A percentile compares a stretch with the other conserved stretches of the same genome.
These are phyloP conservation scores for Hansenula lynferdii DNA, from an alignment of 1,139 yeast species.

Conservation along the genomic window DNA sequence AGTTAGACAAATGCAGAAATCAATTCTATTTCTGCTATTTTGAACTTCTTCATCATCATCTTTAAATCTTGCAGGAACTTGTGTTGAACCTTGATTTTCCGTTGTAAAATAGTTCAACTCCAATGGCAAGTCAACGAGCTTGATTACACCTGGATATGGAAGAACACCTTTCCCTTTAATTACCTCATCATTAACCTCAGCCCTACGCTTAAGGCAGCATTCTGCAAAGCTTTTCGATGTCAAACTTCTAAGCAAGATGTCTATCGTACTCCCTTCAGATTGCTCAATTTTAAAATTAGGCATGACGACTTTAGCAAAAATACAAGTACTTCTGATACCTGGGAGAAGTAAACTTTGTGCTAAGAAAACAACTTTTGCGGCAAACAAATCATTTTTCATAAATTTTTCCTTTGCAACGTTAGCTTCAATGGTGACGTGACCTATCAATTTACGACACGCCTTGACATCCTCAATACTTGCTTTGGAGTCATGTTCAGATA, in stretches of 20 bases:
- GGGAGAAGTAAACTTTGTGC: slow-evolving; percentile 9
- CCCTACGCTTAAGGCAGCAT: too few relatives aligned
- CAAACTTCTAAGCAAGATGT: slow-evolving; percentile 3
- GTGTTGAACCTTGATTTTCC: neutral
- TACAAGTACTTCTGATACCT: slow-evolving; percentile 15
- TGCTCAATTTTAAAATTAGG: slow-evolving; percentile 11
- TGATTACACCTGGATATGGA: slow-evolving; percentile 67
- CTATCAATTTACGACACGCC: neutral
- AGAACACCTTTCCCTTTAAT: slow-evolving; percentile 18
- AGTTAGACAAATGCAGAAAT: slow-evolving; percentile 34
- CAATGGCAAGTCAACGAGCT: slow-evolving; percentile 57
- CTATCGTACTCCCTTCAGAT: neutral
- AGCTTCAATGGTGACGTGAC: neutral
- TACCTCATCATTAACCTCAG: too few relatives aligned
- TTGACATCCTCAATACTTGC: too few relatives aligned
- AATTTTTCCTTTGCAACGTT: slow-evolving; percentile 1
- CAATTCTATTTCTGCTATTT: slow-evolving; percentile 29
- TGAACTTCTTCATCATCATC: slow-evolving; percentile 5
- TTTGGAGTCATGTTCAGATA: too few relatives aligned
- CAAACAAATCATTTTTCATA: slow-evolving; percentile 6
- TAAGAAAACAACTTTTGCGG: slow-evolving; percentile 5
- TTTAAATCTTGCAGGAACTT: slow-evolving; percentile 8
- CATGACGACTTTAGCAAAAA: slow-evolving; percentile 15
- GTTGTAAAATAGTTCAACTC: slow-evolving; percentile 70
- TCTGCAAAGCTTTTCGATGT: neutral